Percentiles rank a stretch among this genome's conserved stretches.
phyloP scores from a whole-genome alignment of 805 yeast species.

The Lachancea cidri region DNA sequence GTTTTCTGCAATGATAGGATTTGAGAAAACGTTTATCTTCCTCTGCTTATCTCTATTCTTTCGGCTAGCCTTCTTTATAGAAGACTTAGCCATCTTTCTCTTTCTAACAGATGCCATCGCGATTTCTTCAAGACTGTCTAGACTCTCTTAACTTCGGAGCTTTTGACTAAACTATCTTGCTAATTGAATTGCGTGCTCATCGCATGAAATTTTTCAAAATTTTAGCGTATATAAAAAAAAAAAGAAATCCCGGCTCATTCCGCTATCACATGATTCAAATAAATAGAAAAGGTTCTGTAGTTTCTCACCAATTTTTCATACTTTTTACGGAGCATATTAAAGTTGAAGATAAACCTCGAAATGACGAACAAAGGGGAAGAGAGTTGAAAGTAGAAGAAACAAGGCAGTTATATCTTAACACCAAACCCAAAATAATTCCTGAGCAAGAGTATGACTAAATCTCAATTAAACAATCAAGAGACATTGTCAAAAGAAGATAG shows the following conservation, averaged over 20 bases:
- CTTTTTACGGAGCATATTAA: too few relatives aligned
- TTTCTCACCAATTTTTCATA: too few relatives aligned
- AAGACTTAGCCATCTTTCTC: conserved; percentile 75
- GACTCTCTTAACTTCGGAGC: too few relatives aligned
- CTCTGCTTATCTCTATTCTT: conserved; percentile 65
- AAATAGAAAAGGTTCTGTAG: too few relatives aligned
- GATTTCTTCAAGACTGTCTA: background rate
- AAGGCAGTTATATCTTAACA: too few relatives aligned
- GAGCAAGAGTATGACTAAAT: too few relatives aligned
- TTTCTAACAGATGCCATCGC: conserved; percentile 71
- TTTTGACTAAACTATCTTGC: too few relatives aligned
- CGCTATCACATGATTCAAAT: background rate
- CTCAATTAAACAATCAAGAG: too few relatives aligned
- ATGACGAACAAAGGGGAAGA: too few relatives aligned
- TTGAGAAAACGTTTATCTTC: conserved; percentile 58
- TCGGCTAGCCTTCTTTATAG: conserved; percentile 65
- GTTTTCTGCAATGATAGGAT: conserved; percentile 78
- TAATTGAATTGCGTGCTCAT: conserved; percentile 6
- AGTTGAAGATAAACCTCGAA: too few relatives aligned
- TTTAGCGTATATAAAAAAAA: background rate
- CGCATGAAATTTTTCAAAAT: conserved; percentile 5
- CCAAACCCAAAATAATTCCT: too few relatives aligned
- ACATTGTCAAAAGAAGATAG: background rate
- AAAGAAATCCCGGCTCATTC: background rate
- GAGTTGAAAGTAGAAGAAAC: too few relatives aligned